These are phyloP conservation scores for Microcyclospora pomicola DNA, from an alignment of 2,329 filamentous ascomycete genomes.

Conservation along the genomic window DNA sequence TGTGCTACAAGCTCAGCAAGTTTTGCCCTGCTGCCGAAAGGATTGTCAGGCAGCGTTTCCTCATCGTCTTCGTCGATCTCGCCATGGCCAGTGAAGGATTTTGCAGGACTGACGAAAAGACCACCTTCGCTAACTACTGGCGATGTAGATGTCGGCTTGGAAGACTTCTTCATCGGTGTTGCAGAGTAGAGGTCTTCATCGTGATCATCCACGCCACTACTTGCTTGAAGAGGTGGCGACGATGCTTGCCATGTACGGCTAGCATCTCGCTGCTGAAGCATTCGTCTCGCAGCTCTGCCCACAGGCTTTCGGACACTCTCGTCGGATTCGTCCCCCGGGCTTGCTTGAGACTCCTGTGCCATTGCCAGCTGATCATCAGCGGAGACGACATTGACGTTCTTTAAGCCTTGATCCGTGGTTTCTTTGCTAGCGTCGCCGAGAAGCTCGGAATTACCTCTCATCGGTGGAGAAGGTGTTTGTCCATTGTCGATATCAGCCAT, in stretches of 20 bases:
- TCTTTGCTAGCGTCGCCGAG: background rate
- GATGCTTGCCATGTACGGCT: background rate
- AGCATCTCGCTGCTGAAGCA: slow-evolving; percentile 9
- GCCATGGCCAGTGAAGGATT: slow-evolving; percentile 5
- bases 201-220: background rate
- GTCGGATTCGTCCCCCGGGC: too few relatives aligned
- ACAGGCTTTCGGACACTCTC: slow-evolving; percentile 10
- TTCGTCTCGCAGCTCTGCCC: slow-evolving; percentile 18
- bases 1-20: slow-evolving; percentile 19
- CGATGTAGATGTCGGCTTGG: slow-evolving; percentile 1
- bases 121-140: slow-evolving; percentile 4
- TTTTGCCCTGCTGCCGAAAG: slow-evolving; percentile 12
- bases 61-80: slow-evolving; percentile 10
- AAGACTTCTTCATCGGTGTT: slow-evolving; percentile 9
- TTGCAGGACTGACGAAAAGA: slow-evolving; percentile 21
- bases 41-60: slow-evolving; percentile 12
- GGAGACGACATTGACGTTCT: too few relatives aligned
- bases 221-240: slow-evolving; percentile 1
- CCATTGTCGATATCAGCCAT: slow-evolving; percentile 14
- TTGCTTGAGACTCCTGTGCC: too few relatives aligned
- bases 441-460: background rate
- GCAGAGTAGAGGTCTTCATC: slow-evolving; percentile 20
- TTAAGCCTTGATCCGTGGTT: background rate
- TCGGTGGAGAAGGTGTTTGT: slow-evolving; percentile 10
- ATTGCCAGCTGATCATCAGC: too few relatives aligned